phyloP scores from a whole-genome alignment of 305 asterid genomes.

The Ajuga reptans region DNA sequence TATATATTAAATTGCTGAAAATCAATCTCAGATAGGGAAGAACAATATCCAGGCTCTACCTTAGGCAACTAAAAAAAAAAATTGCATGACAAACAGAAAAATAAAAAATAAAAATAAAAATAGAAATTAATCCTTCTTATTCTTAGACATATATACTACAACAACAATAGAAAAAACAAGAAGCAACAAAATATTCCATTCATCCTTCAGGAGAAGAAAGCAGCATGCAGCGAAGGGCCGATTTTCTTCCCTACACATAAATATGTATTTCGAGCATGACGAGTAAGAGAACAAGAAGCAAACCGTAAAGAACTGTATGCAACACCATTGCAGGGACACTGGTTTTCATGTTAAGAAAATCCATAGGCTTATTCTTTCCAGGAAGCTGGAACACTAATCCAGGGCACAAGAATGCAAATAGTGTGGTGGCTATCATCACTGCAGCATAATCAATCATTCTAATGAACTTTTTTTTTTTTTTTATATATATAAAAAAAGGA shows the following conservation, averaged over 20 bases:
- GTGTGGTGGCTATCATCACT: constrained; percentile 62
- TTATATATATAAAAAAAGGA: no score
- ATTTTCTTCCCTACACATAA: constrained; percentile 38
- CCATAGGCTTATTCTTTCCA: constrained; percentile 57
- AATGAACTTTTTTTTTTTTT: no score
- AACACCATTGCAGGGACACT: constrained; percentile 48
- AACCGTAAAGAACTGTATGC: constrained; percentile 60
- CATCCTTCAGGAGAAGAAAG: neutral
- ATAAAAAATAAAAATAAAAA: neutral
- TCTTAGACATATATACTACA: neutral
- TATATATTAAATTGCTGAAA: neutral
- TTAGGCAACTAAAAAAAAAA: neutral
- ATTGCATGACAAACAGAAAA: neutral
- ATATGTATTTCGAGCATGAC: constrained; percentile 64
- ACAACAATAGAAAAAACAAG: neutral
- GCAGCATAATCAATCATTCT: constrained; percentile 68
- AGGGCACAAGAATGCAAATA: constrained; percentile 66
- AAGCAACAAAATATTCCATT: neutral
- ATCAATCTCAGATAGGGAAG: no score
- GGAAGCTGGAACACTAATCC: constrained; percentile 79
- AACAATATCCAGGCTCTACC: neutral
- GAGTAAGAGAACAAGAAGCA: constrained; percentile 73
- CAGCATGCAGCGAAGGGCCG: neutral
- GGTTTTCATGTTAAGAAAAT: constrained; percentile 77
- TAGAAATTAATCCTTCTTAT: neutral